Conservation (phyloP, 441 rosid species). For the Adansonia madagascariensis region DNA sequence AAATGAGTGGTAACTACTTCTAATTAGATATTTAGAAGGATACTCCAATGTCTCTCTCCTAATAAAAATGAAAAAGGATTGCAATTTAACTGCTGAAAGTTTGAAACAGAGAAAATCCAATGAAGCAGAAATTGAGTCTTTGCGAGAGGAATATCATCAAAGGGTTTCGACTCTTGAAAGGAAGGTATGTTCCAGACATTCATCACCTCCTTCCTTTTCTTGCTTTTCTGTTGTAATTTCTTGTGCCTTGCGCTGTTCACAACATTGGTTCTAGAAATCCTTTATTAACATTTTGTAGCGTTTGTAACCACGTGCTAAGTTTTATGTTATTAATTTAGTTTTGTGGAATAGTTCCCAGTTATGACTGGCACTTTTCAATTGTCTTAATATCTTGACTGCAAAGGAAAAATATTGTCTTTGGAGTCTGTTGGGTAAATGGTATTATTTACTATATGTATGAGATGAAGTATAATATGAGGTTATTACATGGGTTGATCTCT, state of each 20-base stretch:
- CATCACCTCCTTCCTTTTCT: not conserved
- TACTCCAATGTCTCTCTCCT: slow-evolving; percentile 5
- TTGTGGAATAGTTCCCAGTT: not conserved
- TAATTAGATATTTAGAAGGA: slow-evolving; percentile 11
- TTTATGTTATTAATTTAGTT: not conserved
- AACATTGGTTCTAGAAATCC: not conserved
- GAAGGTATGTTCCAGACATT: slow-evolving; percentile 52
- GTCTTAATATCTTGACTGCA: not conserved
- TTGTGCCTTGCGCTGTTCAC: not conserved
- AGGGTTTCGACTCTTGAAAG: slow-evolving; percentile 93
- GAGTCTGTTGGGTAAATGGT: not conserved
- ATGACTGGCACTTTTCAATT: slow-evolving; percentile 12
- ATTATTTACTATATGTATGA: not conserved
- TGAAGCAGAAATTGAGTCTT: slow-evolving; percentile 92
- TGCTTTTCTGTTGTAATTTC: slow-evolving; percentile 16
- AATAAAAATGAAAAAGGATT: not conserved
- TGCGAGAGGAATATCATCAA: slow-evolving; percentile 98
- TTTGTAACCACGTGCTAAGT: not conserved
- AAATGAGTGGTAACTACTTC: slow-evolving; percentile 5
- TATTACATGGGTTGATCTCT: not conserved
- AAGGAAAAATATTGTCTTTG: not conserved
- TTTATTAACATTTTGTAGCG: not conserved
- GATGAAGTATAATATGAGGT: not conserved
- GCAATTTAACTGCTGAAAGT: slow-evolving; percentile 34
- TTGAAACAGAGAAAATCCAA: slow-evolving; percentile 80